Percentiles rank a stretch among this genome's conserved stretches.
These are phyloP conservation scores for Apiosordaria backusii DNA, from an alignment of 495 filamentous ascomycete genomes.

Conservation along the genomic window DNA sequence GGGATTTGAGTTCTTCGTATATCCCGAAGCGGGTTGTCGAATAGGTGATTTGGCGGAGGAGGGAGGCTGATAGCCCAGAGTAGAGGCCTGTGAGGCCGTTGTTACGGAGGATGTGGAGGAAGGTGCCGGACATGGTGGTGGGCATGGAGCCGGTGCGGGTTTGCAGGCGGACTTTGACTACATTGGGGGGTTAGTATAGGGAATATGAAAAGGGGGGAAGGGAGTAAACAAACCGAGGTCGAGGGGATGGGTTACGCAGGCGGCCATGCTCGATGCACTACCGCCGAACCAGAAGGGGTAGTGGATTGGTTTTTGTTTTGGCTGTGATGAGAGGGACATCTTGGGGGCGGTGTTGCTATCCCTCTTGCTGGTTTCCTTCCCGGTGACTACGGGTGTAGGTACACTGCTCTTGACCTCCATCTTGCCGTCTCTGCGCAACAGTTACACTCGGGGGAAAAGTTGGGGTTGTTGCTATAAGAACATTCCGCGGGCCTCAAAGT, in stretches of 20 bases:
- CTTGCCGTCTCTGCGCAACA: background rate
- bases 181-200: background rate
- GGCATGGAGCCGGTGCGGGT: slow-evolving; percentile 65
- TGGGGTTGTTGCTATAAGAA: slow-evolving; percentile 17
- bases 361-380: slow-evolving; percentile 19
- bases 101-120: slow-evolving; percentile 65
- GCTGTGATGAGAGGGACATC: slow-evolving; percentile 24
- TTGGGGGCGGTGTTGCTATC: background rate
- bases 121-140: slow-evolving; percentile 74
- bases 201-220: background rate
- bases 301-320: slow-evolving; percentile 48
- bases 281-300: slow-evolving; percentile 96
- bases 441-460: background rate
- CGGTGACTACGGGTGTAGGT: slow-evolving; percentile 13
- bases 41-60: slow-evolving; percentile 90
- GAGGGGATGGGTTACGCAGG: slow-evolving; percentile 84
- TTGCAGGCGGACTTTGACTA: slow-evolving; percentile 68
- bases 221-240: slow-evolving; percentile 61
- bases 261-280: slow-evolving; percentile 84
- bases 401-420: slow-evolving; percentile 10
- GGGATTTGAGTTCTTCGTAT: slow-evolving; percentile 86
- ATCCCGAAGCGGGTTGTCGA: slow-evolving; percentile 90
- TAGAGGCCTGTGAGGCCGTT: slow-evolving; percentile 73
- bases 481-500: slow-evolving; percentile 18
- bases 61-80: slow-evolving; percentile 81